A percentile compares a stretch with the other conserved stretches of the same genome.
Conservation (phyloP, 1,284 basidiomycete genomes). For the Malassezia pachydermatis region DNA sequence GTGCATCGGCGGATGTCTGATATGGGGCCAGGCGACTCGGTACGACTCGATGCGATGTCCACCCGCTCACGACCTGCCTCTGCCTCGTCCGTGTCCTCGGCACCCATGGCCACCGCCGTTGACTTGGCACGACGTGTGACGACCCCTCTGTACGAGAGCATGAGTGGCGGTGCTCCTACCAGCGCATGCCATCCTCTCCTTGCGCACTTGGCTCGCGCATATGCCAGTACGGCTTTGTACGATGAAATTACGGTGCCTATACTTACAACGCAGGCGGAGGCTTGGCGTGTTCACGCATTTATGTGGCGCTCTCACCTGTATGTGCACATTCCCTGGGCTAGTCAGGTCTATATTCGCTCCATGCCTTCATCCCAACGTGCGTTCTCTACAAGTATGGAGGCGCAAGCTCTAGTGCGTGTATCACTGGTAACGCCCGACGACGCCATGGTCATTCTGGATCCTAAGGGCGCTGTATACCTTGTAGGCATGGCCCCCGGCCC, state of each 20-base stretch:
- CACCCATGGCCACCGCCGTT: too few relatives aligned
- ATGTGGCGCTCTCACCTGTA: neutral
- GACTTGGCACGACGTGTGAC: too few relatives aligned
- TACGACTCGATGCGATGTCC: too few relatives aligned
- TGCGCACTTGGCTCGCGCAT: slow-evolving; percentile 28
- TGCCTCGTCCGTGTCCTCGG: too few relatives aligned
- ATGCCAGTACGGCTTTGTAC: slow-evolving; percentile 27
- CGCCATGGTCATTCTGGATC: neutral
- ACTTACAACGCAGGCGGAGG: neutral
- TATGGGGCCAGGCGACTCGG: slow-evolving; percentile 1
- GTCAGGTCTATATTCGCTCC: neutral
- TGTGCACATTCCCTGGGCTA: neutral
- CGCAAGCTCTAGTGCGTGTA: neutral
- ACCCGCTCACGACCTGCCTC: too few relatives aligned
- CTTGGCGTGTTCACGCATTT: neutral
- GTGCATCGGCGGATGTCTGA: slow-evolving; percentile 2
- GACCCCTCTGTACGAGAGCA: too few relatives aligned
- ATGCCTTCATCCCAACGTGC: neutral
- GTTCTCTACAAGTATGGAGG: neutral
- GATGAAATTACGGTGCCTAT: slow-evolving; percentile 25
- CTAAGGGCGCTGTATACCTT: too few relatives aligned
- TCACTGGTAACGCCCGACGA: neutral
- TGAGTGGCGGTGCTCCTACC: too few relatives aligned
- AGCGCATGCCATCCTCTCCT: slow-evolving; percentile 21
- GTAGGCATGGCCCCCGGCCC: too few relatives aligned